Percentiles rank a stretch among this genome's conserved stretches.
These are phyloP conservation scores for Sarocladiaceae sp. DNA, from an alignment of 2,329 filamentous ascomycete species.

Conservation along the genomic window DNA sequence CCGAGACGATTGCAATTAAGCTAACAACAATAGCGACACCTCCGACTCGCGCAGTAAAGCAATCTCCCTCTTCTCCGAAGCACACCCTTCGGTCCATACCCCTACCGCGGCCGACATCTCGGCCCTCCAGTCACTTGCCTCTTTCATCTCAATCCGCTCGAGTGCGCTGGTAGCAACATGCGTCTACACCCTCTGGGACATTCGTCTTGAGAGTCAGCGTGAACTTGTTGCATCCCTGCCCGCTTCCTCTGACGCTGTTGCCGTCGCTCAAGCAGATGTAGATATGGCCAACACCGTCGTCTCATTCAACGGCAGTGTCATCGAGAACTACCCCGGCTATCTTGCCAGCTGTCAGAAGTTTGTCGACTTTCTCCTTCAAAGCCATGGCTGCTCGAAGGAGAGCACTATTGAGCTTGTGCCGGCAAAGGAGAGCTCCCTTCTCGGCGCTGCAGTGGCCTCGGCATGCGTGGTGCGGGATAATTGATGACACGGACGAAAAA, in stretches of 20 bases:
- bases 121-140: slow-evolving; percentile 49
- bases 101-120: slow-evolving; percentile 43
- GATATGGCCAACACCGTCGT: slow-evolving; percentile 50
- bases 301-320: slow-evolving; percentile 76
- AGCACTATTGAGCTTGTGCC: slow-evolving; percentile 57
- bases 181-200: slow-evolving; percentile 55
- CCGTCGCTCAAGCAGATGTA: slow-evolving; percentile 48
- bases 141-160: slow-evolving; percentile 52
- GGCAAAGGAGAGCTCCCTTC: slow-evolving; percentile 69
- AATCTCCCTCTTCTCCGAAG: slow-evolving; percentile 42
- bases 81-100: slow-evolving; percentile 41
- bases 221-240: slow-evolving; percentile 27
- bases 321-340: slow-evolving; percentile 74
- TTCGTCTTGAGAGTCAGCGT: slow-evolving; percentile 44
- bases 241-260: slow-evolving; percentile 28
- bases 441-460: slow-evolving; percentile 70
- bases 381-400: slow-evolving; percentile 28
- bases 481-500: slow-evolving; percentile 7
- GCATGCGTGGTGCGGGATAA: slow-evolving; percentile 34
- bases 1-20: not conserved
- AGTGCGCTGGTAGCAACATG: slow-evolving; percentile 56
- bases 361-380: slow-evolving; percentile 53
- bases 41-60: slow-evolving; percentile 38
- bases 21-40: slow-evolving; percentile 33
- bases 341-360: slow-evolving; percentile 56